Evolutionary conservation across 2,329 filamentous ascomycete genomes (phyloP).

Genomic region (Curvularia sp.): DNA sequence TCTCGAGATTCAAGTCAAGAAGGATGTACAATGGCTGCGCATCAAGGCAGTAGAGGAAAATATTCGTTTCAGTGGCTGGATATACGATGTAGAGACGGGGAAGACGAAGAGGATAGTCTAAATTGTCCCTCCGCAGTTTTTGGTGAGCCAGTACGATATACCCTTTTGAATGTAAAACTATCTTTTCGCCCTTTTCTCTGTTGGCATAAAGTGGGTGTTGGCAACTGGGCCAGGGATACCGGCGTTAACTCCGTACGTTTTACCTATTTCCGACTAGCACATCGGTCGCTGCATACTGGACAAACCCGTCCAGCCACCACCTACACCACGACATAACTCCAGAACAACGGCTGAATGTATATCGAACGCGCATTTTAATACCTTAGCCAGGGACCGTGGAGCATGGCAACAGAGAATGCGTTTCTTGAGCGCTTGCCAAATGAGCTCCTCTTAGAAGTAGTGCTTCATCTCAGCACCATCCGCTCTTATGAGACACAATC

Average conservation of each 20-base stretch:
- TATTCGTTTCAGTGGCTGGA: slow-evolving; percentile 72
- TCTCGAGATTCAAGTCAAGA: slow-evolving; percentile 65
- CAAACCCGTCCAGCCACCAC: neutral
- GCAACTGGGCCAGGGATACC: neutral
- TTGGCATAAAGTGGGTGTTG: neutral
- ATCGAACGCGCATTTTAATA: neutral
- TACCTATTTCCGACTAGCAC: slow-evolving; percentile 6
- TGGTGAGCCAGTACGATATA: slow-evolving; percentile 12
- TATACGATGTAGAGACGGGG: slow-evolving; percentile 80
- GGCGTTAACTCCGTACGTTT: neutral
- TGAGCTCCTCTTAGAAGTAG: slow-evolving; percentile 33
- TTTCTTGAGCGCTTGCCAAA: slow-evolving; percentile 26
- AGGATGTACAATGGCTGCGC: slow-evolving; percentile 71
- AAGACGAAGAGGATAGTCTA: slow-evolving; percentile 60
- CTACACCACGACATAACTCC: neutral
- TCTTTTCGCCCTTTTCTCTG: neutral
- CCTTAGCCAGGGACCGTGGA: neutral
- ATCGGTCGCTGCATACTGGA: neutral
- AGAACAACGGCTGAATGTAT: neutral
- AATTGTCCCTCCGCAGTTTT: neutral
- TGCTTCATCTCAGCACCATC: slow-evolving; percentile 21
- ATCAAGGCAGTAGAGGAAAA: slow-evolving; percentile 65
- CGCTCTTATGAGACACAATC: slow-evolving; percentile 34
- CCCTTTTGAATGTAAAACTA: slow-evolving; percentile 13
- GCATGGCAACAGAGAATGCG: neutral